A percentile compares a stretch with the other conserved stretches of the same genome.
phyloP scores from a whole-genome alignment of 2,329 filamentous ascomycete species.

The Colletotrichum karsti region DNA sequence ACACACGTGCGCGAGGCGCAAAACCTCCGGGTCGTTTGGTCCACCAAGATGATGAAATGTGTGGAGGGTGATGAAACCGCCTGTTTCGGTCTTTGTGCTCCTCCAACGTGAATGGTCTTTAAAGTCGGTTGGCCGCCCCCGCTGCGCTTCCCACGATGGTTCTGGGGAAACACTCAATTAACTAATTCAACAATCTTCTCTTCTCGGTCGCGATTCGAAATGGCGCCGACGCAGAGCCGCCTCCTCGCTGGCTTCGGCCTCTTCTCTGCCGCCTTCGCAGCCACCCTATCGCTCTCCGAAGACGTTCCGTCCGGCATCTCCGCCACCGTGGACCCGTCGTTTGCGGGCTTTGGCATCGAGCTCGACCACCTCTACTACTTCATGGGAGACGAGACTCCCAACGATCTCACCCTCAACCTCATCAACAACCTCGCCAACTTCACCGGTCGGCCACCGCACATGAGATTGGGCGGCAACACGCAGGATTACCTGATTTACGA shows the following conservation, averaged over 20 bases:
- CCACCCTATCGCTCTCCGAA: conserved; percentile 13
- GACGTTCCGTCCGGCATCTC: conserved; percentile 15
- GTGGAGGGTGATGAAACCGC: conserved; percentile 2
- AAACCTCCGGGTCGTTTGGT: conserved; percentile 9
- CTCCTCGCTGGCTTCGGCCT: conserved; percentile 19
- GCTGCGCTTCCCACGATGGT: conserved; percentile 4
- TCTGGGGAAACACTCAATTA: background rate
- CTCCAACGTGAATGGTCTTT: background rate
- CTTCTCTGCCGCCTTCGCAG: conserved; percentile 5
- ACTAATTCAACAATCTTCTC: background rate
- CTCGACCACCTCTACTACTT: conserved; percentile 26
- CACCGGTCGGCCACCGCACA: conserved; percentile 15
- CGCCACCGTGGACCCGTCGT: conserved; percentile 17
- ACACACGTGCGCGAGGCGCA: background rate
- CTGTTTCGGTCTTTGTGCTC: background rate
- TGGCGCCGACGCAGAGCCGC: conserved; percentile 22
- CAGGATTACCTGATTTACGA: conserved; percentile 26
- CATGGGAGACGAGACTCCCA: conserved; percentile 25
- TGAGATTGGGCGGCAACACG: conserved; percentile 23
- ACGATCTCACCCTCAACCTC: conserved; percentile 18
- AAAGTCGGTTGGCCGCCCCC: conserved; percentile 10
- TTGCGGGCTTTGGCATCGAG: conserved; percentile 26
- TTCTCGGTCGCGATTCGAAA: background rate
- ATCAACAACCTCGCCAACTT: conserved; percentile 19
- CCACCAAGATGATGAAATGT: conserved; percentile 26